Percentiles rank a stretch among this genome's conserved stretches.
Evolutionary conservation across 345 rosid species (phyloP).

Genomic region (Ceriops tagal): DNA sequence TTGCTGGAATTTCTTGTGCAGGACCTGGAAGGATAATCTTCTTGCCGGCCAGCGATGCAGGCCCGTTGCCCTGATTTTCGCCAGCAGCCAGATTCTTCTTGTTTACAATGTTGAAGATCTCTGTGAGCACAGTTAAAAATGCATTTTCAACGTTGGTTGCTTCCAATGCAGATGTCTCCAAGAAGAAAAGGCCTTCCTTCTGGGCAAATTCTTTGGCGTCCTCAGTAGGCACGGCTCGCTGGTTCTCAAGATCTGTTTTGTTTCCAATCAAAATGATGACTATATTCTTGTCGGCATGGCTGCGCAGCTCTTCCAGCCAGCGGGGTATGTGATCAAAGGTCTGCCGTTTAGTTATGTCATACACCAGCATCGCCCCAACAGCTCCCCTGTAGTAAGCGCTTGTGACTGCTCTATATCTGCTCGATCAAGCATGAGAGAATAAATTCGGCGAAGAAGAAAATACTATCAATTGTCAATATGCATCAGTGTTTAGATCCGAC

Average conservation of each 20-base stretch:
- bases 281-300: conserved; percentile 30
- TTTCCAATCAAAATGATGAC: conserved; percentile 29
- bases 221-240: conserved; percentile 21
- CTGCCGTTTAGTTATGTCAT: conserved; percentile 25
- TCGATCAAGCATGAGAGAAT: neutral
- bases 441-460: neutral
- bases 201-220: conserved; percentile 30
- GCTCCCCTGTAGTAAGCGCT: conserved; percentile 35
- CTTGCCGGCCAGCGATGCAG: conserved; percentile 15
- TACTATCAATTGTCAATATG: neutral
- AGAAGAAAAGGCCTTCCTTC: conserved; percentile 27
- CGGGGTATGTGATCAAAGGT: conserved; percentile 28
- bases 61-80: conserved; percentile 20
- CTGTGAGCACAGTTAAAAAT: conserved; percentile 20
- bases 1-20: conserved; percentile 16
- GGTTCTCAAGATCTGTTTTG: conserved; percentile 27
- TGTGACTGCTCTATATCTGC: conserved; percentile 32
- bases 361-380: conserved; percentile 22
- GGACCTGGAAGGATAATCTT: conserved; percentile 20
- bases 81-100: conserved; percentile 22
- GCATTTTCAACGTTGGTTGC: conserved; percentile 29
- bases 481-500: too few relatives aligned
- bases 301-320: conserved; percentile 30
- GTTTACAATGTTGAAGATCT: conserved; percentile 24
- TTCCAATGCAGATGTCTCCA: conserved; percentile 32